A percentile compares a stretch with the other conserved stretches of the same genome.
Evolutionary conservation across 2,329 filamentous ascomycete genomes (phyloP).

Genomic region (Bipolaris oryzae): DNA sequence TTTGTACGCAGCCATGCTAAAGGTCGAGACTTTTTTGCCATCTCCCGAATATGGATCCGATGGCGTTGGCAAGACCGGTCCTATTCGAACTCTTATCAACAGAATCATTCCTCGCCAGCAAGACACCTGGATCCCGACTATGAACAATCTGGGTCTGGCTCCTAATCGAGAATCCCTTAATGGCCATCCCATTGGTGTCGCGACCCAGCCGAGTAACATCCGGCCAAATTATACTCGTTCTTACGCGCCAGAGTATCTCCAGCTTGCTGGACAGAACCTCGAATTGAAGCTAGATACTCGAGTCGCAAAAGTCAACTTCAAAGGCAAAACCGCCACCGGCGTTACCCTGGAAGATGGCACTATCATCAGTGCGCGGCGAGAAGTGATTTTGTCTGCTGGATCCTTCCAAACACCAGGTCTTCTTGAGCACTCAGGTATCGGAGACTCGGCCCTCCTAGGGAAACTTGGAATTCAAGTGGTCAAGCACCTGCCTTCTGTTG

Average conservation of each 20-base stretch:
- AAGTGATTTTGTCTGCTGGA: slow-evolving; percentile 38
- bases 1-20: slow-evolving; percentile 42
- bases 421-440: slow-evolving; percentile 37
- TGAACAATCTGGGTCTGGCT: slow-evolving; percentile 54
- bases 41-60: slow-evolving; percentile 33
- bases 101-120: slow-evolving; percentile 54
- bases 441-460: slow-evolving; percentile 22
- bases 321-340: slow-evolving; percentile 35
- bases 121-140: slow-evolving; percentile 53
- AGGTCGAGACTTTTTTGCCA: slow-evolving; percentile 39
- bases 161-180: slow-evolving; percentile 55
- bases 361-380: slow-evolving; percentile 36
- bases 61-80: slow-evolving; percentile 40
- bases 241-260: slow-evolving; percentile 56
- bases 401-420: slow-evolving; percentile 34
- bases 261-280: slow-evolving; percentile 53
- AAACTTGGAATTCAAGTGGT: slow-evolving; percentile 28
- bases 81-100: slow-evolving; percentile 49
- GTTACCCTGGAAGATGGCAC: slow-evolving; percentile 42
- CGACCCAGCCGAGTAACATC: slow-evolving; percentile 58
- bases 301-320: slow-evolving; percentile 50
- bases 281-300: slow-evolving; percentile 46
- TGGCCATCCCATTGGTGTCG: slow-evolving; percentile 59
- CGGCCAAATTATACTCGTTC: slow-evolving; percentile 56
- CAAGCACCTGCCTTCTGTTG: slow-evolving; percentile 28